phyloP scores from a whole-genome alignment of 768 basidiomycete species.

The Artomyces pyxidatus region DNA sequence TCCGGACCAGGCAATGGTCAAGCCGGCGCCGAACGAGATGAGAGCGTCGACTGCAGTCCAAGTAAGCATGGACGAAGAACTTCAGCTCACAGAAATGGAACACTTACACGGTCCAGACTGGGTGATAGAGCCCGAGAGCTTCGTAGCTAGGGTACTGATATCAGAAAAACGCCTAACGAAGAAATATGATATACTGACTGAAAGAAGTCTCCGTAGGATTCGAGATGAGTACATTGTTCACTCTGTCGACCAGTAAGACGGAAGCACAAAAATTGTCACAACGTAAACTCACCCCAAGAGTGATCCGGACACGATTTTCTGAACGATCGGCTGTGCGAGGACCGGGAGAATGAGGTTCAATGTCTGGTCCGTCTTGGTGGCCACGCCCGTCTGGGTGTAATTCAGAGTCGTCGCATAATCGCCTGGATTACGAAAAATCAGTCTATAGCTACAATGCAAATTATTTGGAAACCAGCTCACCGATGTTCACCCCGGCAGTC shows the following conservation, averaged over 20 bases:
- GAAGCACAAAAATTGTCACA: neutral
- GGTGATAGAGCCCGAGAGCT: slow-evolving; percentile 52
- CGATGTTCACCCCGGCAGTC: slow-evolving; percentile 47
- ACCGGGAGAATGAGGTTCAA: slow-evolving; percentile 59
- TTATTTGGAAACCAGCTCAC: too few species aligned
- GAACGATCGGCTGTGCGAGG: slow-evolving; percentile 68
- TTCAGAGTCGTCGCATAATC: slow-evolving; percentile 54
- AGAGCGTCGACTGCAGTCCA: slow-evolving; percentile 47
- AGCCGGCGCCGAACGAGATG: slow-evolving; percentile 56
- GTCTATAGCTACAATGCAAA: too few species aligned
- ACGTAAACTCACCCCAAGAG: slow-evolving; percentile 36
- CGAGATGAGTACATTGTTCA: slow-evolving; percentile 54
- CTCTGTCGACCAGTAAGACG: slow-evolving; percentile 24
- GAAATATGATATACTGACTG: too few species aligned
- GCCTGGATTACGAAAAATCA: slow-evolving; percentile 28
- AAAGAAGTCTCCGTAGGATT: slow-evolving; percentile 52
- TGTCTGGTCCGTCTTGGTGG: slow-evolving; percentile 51
- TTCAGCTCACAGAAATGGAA: neutral
- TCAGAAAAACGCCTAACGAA: too few species aligned
- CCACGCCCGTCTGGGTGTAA: slow-evolving; percentile 50
- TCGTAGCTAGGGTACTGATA: too few species aligned
- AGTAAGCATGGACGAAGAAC: slow-evolving; percentile 7
- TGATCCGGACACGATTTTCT: slow-evolving; percentile 55
- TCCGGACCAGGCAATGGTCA: slow-evolving; percentile 54
- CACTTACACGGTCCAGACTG: slow-evolving; percentile 66